These are phyloP conservation scores for Colletotrichum eremochloae DNA, from an alignment of 2,329 filamentous ascomycete genomes.

Conservation along the genomic window DNA sequence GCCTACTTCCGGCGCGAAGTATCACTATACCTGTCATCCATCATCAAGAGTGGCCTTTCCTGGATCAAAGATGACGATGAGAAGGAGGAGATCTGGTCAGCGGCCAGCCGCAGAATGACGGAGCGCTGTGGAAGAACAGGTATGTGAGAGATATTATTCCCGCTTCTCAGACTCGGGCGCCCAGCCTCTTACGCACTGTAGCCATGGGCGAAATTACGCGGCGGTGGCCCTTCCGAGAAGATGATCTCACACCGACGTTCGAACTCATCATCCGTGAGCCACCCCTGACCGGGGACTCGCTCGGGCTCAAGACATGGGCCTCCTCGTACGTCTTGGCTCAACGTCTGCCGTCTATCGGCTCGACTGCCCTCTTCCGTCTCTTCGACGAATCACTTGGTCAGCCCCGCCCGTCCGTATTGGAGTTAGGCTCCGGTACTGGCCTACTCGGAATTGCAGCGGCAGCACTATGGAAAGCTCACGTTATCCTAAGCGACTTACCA, in stretches of 20 bases:
- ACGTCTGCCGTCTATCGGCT: constrained; percentile 68
- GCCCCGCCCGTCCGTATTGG: constrained; percentile 66
- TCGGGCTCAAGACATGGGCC: constrained; percentile 96
- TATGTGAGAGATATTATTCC: constrained; percentile 50
- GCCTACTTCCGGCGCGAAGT: constrained; percentile 64
- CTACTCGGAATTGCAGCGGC: constrained; percentile 91
- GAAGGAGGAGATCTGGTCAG: constrained; percentile 80
- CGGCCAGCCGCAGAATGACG: constrained; percentile 82
- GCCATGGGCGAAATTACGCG: constrained; percentile 71
- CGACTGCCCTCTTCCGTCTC: constrained; percentile 60
- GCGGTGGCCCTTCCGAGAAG: constrained; percentile 63
- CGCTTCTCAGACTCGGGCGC: not conserved
- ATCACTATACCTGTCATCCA: constrained; percentile 75
- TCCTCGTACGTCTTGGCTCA: constrained; percentile 88
- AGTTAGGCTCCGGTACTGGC: constrained; percentile 91
- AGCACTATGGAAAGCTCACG: constrained; percentile 73
- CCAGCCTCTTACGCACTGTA: constrained; percentile 40
- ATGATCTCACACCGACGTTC: constrained; percentile 57
- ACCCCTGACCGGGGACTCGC: constrained; percentile 85
- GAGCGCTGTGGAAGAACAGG: constrained; percentile 86
- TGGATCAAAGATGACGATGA: constrained; percentile 79
- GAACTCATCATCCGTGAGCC: constrained; percentile 86
- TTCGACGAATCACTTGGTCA: constrained; percentile 54
- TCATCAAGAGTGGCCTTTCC: constrained; percentile 74
- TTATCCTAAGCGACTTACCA: constrained; percentile 85